A percentile compares a stretch with the other conserved stretches of the same genome.
Evolutionary conservation across 495 filamentous ascomycete genomes (phyloP).

Genomic region (Glutinoglossum americanum): DNA sequence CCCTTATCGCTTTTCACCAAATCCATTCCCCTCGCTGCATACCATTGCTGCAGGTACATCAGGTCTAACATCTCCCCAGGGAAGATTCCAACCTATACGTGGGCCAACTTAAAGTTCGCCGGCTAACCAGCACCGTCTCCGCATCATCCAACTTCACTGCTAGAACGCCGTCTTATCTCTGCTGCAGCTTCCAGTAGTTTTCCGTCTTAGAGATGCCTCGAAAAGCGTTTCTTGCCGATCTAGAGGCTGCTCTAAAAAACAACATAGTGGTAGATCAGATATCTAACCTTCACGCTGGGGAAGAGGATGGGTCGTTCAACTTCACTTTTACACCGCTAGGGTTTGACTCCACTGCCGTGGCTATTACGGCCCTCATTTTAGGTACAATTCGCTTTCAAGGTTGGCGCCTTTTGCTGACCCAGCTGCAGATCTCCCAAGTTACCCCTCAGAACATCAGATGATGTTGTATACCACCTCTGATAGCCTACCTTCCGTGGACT

Average conservation of each 20-base stretch:
- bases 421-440: slow-evolving; percentile 34
- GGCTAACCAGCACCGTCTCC: no score
- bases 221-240: slow-evolving; percentile 29
- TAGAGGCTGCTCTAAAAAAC: slow-evolving; percentile 20
- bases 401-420: slow-evolving; percentile 1
- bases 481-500: slow-evolving; percentile 23
- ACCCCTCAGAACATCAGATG: slow-evolving; percentile 38
- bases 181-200: no score
- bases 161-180: no score
- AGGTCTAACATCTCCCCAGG: no score
- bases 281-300: slow-evolving; percentile 27
- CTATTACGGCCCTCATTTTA: slow-evolving; percentile 3
- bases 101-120: no score
- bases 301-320: slow-evolving; percentile 38
- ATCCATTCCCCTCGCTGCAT: no score
- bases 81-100: no score
- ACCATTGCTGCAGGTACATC: no score
- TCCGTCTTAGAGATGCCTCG: slow-evolving; percentile 29
- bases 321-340: slow-evolving; percentile 32
- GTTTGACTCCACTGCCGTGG: slow-evolving; percentile 30
- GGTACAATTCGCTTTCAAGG: slow-evolving; percentile 4
- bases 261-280: slow-evolving; percentile 19
- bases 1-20: no score
- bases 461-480: slow-evolving; percentile 35
- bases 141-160: no score